These are phyloP conservation scores for Massospora cicadina DNA, from an alignment of 371 early-diverging fungal genomes.

Conservation along the genomic window DNA sequence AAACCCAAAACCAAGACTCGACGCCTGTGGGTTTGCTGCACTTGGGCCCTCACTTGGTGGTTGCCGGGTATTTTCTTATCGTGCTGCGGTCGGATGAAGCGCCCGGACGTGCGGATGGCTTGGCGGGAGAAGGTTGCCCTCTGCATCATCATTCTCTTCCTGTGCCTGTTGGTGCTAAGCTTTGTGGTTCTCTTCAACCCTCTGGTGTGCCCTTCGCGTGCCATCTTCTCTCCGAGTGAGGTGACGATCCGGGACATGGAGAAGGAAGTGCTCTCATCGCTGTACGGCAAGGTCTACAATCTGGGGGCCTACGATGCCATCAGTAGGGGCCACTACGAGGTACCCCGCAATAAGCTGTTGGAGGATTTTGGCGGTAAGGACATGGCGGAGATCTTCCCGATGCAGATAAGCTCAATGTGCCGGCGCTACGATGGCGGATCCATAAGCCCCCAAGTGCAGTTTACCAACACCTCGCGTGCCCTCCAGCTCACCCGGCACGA, in stretches of 20 bases:
- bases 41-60: constrained; percentile 79
- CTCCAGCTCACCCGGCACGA: constrained; percentile 28
- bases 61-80: constrained; percentile 45
- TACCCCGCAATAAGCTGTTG: constrained; percentile 18
- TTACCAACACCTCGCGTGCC: constrained; percentile 26
- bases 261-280: constrained; percentile 28
- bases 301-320: constrained; percentile 27
- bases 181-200: constrained; percentile 37
- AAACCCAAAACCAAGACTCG: constrained; percentile 30
- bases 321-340: constrained; percentile 21
- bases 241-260: constrained; percentile 23
- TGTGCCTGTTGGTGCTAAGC: constrained; percentile 37
- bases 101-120: constrained; percentile 62
- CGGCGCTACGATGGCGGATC: constrained; percentile 23
- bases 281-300: constrained; percentile 58
- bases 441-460: constrained; percentile 24
- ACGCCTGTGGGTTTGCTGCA: constrained; percentile 62
- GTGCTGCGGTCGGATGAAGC: constrained; percentile 57
- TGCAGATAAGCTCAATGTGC: constrained; percentile 40
- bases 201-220: constrained; percentile 46
- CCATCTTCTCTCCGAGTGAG: constrained; percentile 35
- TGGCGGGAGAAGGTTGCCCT: constrained; percentile 58
- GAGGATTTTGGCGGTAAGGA: constrained; percentile 42
- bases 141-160: constrained; percentile 38
- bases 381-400: constrained; percentile 44